Evolutionary conservation across 1,284 basidiomycete species (phyloP).

Genomic region (Ceratobasidium sp.): DNA sequence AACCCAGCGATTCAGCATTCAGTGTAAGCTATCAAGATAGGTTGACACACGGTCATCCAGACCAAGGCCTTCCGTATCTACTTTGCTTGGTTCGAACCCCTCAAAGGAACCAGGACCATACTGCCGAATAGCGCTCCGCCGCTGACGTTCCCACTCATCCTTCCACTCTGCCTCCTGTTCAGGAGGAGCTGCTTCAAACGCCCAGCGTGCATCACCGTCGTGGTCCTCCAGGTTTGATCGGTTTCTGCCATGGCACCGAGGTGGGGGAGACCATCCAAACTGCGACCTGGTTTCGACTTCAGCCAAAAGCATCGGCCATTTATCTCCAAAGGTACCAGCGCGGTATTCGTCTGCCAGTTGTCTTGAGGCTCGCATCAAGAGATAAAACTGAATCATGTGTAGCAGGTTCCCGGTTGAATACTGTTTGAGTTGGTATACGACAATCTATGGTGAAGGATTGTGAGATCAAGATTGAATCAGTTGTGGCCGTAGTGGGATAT

Average conservation of each 20-base stretch:
- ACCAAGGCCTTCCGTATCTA: not conserved
- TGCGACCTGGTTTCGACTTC: not conserved
- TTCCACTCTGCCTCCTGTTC: conserved; percentile 4
- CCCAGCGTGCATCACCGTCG: not conserved
- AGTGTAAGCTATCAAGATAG: not conserved
- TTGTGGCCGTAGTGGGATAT: not conserved
- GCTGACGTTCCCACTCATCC: not conserved
- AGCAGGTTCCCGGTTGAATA: not conserved
- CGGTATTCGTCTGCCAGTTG: not conserved
- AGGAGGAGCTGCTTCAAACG: not conserved
- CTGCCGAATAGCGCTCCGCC: not conserved
- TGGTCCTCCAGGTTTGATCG: not conserved
- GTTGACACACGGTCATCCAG: not conserved
- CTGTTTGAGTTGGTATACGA: not conserved
- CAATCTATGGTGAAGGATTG: not conserved
- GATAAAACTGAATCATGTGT: not conserved
- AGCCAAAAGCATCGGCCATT: not conserved
- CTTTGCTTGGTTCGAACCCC: not conserved
- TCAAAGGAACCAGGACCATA: not conserved
- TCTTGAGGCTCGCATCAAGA: not conserved
- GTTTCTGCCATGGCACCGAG: not conserved
- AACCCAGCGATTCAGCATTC: not conserved
- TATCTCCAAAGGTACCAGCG: not conserved
- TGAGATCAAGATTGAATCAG: not conserved
- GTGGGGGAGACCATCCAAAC: not conserved